Percentiles rank a stretch among this genome's conserved stretches.
Evolutionary conservation across 1,284 basidiomycete species (phyloP).

Genomic region (Trametes hirsuta): DNA sequence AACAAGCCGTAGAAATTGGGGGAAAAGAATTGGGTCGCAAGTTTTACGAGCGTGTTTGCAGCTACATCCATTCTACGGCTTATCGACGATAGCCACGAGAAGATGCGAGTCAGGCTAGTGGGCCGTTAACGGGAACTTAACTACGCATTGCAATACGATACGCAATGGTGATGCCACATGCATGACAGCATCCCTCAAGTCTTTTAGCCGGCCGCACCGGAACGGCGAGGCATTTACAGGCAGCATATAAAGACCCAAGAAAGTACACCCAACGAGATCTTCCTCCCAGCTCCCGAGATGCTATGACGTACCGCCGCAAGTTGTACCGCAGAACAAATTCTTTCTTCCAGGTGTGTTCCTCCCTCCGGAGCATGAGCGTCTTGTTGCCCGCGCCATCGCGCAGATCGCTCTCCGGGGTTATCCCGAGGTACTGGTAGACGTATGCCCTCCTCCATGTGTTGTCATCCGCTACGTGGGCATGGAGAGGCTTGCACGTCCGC

Average conservation of each 20-base stretch:
- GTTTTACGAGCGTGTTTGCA: neutral
- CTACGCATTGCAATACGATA: too few relatives aligned
- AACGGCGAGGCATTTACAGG: neutral
- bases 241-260: conserved; percentile 1
- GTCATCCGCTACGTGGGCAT: conserved; percentile 74
- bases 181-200: neutral
- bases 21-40: too few relatives aligned
- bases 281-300: neutral
- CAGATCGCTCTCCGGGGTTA: conserved; percentile 62
- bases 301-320: conserved; percentile 51
- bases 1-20: too few relatives aligned
- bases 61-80: neutral
- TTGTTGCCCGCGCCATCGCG: conserved; percentile 33
- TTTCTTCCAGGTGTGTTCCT: conserved; percentile 64
- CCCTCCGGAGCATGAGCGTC: conserved; percentile 56
- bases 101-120: too few relatives aligned
- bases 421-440: conserved; percentile 67
- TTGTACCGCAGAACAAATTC: conserved; percentile 65
- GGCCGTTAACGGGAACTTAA: too few relatives aligned
- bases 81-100: too few relatives aligned
- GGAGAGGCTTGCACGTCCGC: conserved; percentile 57
- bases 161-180: too few relatives aligned
- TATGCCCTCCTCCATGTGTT: conserved; percentile 87
- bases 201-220: conserved; percentile 12
- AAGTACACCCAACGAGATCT: neutral